These are phyloP conservation scores for Teunomyces atbi DNA, from an alignment of 805 yeast genomes.

Conservation along the genomic window DNA sequence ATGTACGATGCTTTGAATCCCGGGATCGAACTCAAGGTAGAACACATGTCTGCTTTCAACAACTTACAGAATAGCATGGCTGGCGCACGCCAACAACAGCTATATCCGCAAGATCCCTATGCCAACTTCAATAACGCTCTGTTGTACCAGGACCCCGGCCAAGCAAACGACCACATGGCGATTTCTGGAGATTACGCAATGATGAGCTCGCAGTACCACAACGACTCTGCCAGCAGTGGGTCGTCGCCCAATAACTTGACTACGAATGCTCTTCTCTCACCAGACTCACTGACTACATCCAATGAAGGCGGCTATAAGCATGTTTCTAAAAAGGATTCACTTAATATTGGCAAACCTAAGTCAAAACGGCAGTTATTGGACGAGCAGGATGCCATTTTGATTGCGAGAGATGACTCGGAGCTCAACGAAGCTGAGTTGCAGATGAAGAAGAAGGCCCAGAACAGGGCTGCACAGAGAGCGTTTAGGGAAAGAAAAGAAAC, in stretches of 20 bases:
- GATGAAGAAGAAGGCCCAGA: slow-evolving; percentile 69
- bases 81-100: not conserved
- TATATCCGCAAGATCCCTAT: not conserved
- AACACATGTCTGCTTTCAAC: slow-evolving; percentile 6
- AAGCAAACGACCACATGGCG: not conserved
- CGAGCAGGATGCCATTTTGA: slow-evolving; percentile 36
- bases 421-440: slow-evolving; percentile 43
- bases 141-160: not conserved
- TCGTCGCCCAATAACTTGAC: not conserved
- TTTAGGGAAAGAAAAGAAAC: slow-evolving; percentile 80
- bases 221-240: not conserved
- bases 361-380: slow-evolving; percentile 28
- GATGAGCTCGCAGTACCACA: not conserved
- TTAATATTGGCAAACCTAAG: not conserved
- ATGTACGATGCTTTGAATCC: not conserved
- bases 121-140: not conserved
- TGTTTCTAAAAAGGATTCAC: not conserved
- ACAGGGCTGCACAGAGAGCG: slow-evolving; percentile 85
- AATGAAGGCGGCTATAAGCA: slow-evolving; percentile 4
- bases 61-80: not conserved
- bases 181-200: not conserved
- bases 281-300: slow-evolving; percentile 6
- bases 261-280: slow-evolving; percentile 1
- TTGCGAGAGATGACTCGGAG: slow-evolving; percentile 37
- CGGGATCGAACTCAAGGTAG: slow-evolving; percentile 6